Conservation (phyloP, 768 basidiomycete species). For the Thelephora aurantiotincta region DNA sequence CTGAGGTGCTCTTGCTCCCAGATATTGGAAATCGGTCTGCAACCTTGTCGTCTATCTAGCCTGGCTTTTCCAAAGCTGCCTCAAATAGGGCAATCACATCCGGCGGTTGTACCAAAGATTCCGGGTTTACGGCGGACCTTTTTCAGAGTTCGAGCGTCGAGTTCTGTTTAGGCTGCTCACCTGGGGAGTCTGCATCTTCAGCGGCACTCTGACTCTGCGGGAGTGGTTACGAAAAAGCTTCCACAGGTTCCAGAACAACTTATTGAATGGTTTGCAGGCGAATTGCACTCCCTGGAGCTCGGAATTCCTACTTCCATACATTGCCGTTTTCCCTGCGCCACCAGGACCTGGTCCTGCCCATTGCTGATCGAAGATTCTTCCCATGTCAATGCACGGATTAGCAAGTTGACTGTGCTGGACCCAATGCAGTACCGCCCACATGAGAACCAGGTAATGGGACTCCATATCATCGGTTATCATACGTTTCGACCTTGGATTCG, state of each 20-base stretch:
- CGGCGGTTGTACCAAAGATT: too few relatives aligned
- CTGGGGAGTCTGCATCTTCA: not conserved
- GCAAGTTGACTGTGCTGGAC: not conserved
- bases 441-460: conserved; percentile 5
- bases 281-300: not conserved
- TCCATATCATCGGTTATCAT: conserved; percentile 6
- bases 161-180: not conserved
- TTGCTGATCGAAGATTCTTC: not conserved
- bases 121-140: not conserved
- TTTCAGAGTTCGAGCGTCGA: not conserved
- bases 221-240: not conserved
- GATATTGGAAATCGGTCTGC: conserved; percentile 2
- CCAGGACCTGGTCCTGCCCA: not conserved
- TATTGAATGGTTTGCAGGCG: not conserved
- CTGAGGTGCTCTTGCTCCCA: too few relatives aligned
- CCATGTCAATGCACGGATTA: not conserved
- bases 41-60: not conserved
- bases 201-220: not conserved
- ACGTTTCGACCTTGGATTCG: conserved; percentile 3
- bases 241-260: not conserved
- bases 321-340: not conserved
- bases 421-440: conserved; percentile 2
- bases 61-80: not conserved
- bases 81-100: not conserved
- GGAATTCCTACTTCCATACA: not conserved